Evolutionary conservation across 225 moss, liverwort and hornwort species (phyloP).

Genomic region (Takakia lepidozioides): DNA sequence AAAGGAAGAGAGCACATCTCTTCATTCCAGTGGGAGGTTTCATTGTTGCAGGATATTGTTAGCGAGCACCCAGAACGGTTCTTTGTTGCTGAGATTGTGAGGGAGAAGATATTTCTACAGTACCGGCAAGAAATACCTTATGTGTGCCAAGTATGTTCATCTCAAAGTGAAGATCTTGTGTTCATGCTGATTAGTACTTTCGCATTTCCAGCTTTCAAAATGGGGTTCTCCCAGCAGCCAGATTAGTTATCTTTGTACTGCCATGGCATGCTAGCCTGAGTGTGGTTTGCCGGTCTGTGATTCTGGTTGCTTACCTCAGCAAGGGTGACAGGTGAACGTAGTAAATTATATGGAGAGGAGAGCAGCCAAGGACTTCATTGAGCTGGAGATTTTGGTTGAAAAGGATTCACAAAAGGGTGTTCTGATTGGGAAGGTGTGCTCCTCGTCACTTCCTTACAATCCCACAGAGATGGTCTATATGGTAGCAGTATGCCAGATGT

Average conservation of each 20-base stretch:
- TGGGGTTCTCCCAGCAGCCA: too few species aligned
- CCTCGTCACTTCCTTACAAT: too few species aligned
- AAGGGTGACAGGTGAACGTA: conserved; percentile 64
- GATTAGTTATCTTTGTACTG: too few species aligned
- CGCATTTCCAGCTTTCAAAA: too few species aligned
- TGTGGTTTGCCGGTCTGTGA: too few species aligned
- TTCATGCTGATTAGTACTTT: too few species aligned
- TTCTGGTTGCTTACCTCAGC: not conserved
- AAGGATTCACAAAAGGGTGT: conserved; percentile 71
- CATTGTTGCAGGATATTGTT: conserved; percentile 70
- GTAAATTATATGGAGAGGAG: conserved; percentile 64
- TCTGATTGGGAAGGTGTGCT: conserved; percentile 68
- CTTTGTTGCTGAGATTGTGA: conserved; percentile 78
- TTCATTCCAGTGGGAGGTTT: too few species aligned
- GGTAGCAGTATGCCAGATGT: too few species aligned
- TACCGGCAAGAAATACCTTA: conserved; percentile 90
- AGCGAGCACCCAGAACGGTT: conserved; percentile 90
- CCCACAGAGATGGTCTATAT: too few species aligned
- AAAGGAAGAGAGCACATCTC: too few species aligned
- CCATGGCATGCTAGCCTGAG: too few species aligned
- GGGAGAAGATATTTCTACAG: conserved; percentile 86
- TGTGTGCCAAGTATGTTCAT: conserved; percentile 58
- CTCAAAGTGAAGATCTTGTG: too few species aligned
- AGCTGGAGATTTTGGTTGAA: conserved; percentile 81
- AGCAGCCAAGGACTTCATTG: conserved; percentile 71